Conservation (phyloP, 306 rosid genomes). For the Malus orientalis region DNA sequence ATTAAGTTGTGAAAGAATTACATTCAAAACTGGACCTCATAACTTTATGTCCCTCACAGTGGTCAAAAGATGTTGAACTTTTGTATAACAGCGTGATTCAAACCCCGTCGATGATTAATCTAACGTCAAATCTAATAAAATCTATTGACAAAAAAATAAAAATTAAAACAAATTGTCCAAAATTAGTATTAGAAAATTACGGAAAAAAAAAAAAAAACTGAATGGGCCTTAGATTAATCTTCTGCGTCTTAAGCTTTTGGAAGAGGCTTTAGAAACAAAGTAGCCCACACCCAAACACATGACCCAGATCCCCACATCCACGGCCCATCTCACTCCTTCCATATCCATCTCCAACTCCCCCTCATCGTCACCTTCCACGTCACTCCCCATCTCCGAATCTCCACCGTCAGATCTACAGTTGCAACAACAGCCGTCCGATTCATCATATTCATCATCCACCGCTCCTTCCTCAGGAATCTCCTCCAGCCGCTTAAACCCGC, state of each 20-base stretch:
- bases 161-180: no score
- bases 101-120: no score
- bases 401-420: conserved; percentile 9
- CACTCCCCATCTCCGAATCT: not conserved
- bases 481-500: conserved; percentile 22
- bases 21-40: no score
- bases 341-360: conserved; percentile 14
- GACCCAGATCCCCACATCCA: conserved; percentile 54
- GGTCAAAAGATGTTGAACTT: no score
- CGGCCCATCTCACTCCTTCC: conserved; percentile 37
- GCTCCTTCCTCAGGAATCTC: conserved; percentile 44
- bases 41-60: no score
- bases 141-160: no score
- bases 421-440: conserved; percentile 18
- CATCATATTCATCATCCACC: conserved; percentile 2
- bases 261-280: conserved; percentile 42
- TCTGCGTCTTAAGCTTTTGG: conserved; percentile 25
- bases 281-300: conserved; percentile 48
- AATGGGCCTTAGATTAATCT: conserved; percentile 13
- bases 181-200: no score
- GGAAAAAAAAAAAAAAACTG: no score
- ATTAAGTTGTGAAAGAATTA: no score
- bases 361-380: not conserved
- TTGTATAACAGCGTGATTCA: no score
- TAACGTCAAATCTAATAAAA: no score